A percentile compares a stretch with the other conserved stretches of the same genome.
phyloP scores from a whole-genome alignment of 176 grass and related monocot species.

The Musa acuminata region DNA sequence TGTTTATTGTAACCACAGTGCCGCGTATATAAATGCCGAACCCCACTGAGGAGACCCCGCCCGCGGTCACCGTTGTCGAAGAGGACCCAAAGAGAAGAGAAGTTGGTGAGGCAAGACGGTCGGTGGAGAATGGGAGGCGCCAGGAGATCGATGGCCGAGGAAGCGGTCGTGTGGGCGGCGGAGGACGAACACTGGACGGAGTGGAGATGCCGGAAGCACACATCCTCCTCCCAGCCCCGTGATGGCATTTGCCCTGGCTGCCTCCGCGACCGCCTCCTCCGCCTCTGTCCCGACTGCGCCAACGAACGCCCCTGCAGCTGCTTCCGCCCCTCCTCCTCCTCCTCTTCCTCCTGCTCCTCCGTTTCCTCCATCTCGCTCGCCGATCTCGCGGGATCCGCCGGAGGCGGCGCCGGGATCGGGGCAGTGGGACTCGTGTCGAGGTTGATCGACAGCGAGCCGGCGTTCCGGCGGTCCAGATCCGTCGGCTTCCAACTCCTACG shows the following conservation, averaged over 20 bases:
- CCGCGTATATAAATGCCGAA: neutral
- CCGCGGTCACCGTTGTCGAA: too few relatives aligned
- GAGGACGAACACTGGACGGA: conserved; percentile 1
- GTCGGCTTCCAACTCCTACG: conserved; percentile 16
- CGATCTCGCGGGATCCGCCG: neutral
- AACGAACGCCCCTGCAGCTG: conserved; percentile 21
- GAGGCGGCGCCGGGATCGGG: conserved; percentile 8
- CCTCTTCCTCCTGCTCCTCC: conserved; percentile 7
- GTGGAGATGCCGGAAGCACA: conserved; percentile 5
- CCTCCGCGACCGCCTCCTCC: conserved; percentile 27
- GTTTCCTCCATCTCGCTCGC: neutral
- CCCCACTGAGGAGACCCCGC: neutral
- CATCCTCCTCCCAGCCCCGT: neutral
- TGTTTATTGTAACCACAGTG: too few relatives aligned
- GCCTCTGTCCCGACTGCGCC: conserved; percentile 21
- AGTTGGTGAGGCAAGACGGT: neutral
- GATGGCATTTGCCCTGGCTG: conserved; percentile 21
- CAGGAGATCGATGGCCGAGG: conserved; percentile 12
- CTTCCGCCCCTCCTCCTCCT: neutral
- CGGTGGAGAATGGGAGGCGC: neutral
- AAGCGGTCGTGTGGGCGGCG: neutral
- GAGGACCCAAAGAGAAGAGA: neutral
- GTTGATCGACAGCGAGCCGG: conserved; percentile 22
- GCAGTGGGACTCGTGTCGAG: conserved; percentile 5
- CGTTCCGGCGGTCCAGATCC: conserved; percentile 24